Percentiles rank a stretch among this genome's conserved stretches.
phyloP scores from a whole-genome alignment of 176 grass and related monocot species.

The Triticum dicoccoides region DNA sequence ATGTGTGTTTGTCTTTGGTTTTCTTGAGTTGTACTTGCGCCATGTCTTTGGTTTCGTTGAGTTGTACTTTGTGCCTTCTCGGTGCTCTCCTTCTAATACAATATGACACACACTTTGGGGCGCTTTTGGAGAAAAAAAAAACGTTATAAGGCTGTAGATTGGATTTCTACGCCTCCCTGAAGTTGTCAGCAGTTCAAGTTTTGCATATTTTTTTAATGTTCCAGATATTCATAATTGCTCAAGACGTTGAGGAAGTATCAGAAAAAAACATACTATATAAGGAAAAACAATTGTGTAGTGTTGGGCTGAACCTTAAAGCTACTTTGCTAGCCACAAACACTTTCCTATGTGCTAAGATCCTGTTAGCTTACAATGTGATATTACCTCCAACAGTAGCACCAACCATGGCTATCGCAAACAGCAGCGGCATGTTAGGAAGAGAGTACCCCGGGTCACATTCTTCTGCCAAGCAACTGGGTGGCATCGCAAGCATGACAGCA shows the following conservation, averaged over 20 bases:
- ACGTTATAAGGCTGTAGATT: not conserved
- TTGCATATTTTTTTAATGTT: not conserved
- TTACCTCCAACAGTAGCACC: conserved; percentile 98
- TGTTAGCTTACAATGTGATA: not conserved
- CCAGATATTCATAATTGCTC: not conserved
- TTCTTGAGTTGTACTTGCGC: not conserved
- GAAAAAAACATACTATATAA: not conserved
- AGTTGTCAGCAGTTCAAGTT: not conserved
- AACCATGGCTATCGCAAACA: conserved; percentile 91
- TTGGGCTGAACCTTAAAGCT: not conserved
- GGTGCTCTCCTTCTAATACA: not conserved
- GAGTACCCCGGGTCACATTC: conserved; percentile 69
- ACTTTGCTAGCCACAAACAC: not conserved
- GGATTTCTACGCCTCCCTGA: not conserved
- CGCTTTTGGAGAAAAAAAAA: not conserved
- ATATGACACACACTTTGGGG: not conserved
- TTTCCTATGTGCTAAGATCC: not conserved
- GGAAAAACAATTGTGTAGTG: not conserved
- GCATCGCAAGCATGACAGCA: conserved; percentile 41
- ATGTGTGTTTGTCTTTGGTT: not conserved
- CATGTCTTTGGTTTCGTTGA: not conserved
- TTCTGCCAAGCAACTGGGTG: conserved; percentile 71
- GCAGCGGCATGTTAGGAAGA: conserved; percentile 80
- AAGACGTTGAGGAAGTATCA: not conserved
- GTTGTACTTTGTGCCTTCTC: not conserved